These are phyloP conservation scores for Hsuehochloa calcarea DNA, from an alignment of 176 grass and related monocot genomes.

Conservation along the genomic window DNA sequence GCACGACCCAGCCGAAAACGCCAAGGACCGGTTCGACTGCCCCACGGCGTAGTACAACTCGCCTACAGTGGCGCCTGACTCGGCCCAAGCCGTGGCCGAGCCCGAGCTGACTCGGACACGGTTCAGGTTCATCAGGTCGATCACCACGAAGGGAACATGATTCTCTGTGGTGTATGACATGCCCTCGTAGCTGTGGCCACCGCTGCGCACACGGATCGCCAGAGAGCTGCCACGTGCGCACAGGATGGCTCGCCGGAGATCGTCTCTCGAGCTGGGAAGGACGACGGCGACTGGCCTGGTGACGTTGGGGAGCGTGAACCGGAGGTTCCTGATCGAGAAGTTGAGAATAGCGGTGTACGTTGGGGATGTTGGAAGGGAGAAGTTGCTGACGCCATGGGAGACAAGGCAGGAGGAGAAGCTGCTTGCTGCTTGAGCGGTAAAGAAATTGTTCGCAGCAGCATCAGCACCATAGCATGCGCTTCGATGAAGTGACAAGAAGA, in stretches of 20 bases:
- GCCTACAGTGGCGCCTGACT: conserved; percentile 67
- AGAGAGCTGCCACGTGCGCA: conserved; percentile 22
- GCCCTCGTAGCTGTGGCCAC: conserved; percentile 93
- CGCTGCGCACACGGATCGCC: conserved; percentile 66
- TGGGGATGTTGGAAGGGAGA: conserved; percentile 45
- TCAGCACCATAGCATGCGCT: not conserved
- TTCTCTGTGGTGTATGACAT: conserved; percentile 53
- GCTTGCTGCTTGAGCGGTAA: not conserved
- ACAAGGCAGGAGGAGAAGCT: conserved; percentile 50
- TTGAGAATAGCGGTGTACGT: conserved; percentile 42
- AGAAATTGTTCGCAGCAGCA: not conserved
- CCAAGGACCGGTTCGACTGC: conserved; percentile 26
- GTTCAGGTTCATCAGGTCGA: conserved; percentile 64
- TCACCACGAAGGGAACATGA: conserved; percentile 37
- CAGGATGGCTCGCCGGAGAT: conserved; percentile 31
- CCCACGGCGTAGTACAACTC: conserved; percentile 53
- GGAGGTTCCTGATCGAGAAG: conserved; percentile 60
- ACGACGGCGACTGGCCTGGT: conserved; percentile 39
- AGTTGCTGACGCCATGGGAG: conserved; percentile 48
- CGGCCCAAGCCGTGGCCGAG: conserved; percentile 48
- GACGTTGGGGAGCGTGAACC: conserved; percentile 37
- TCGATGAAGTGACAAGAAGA: not conserved
- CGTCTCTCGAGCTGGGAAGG: conserved; percentile 18
- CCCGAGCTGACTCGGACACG: conserved; percentile 35
- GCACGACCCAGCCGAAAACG: conserved; percentile 68